Evolutionary conservation across 768 basidiomycete species (phyloP), one percentile per base, ranked within the genome.

Genomic region (Leccinum subgranulosum): DNA sequence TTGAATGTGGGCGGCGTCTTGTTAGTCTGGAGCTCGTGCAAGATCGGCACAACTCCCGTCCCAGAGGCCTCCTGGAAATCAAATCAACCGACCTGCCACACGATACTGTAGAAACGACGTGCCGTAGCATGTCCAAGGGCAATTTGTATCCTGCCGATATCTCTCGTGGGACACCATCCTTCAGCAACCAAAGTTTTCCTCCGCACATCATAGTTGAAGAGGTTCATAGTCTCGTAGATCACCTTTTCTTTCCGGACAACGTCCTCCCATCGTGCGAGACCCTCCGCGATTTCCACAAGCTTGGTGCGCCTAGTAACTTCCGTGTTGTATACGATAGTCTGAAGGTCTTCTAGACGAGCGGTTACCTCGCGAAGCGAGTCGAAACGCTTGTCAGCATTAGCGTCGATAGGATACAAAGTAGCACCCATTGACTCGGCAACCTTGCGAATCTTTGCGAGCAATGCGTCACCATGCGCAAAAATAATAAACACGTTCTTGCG

Each of bases 401-500:
- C 79, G 71, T 98, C 96, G 69, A 99, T 97, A 39, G 94, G 93
- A 75, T 96, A 98, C 55, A 98, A 77, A 0, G 94, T 98, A 3
- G 89, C 97, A 36, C 97, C 95, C 90, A 98, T 98, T n/a, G 94
- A 96, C 75, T 98, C 96, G 27, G 95, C 90, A 54, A 99, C 91
- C 73, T 94, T 98, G 70, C 95, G 91, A 69, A 99, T 98, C 81
- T 98, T 99, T 61, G 92, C 83, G 28, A 99, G 84, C 21, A 98
- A 79, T 19, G 89, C 86, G 39, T 92, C 87, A 17, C 97, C 97
- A 64, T 99, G 95, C 0, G 97, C 97, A 66, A 99, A 99, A 69
- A 99, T 98, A 76, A 99, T 96, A 78, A 99, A 99, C 41, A 98
- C 97, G 66, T 98, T 94, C 83, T 98, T 99, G 77, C 90, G 85